phyloP scores from a whole-genome alignment of 2,329 filamentous ascomycete species.

The Chrysosphaeria jannelii region DNA sequence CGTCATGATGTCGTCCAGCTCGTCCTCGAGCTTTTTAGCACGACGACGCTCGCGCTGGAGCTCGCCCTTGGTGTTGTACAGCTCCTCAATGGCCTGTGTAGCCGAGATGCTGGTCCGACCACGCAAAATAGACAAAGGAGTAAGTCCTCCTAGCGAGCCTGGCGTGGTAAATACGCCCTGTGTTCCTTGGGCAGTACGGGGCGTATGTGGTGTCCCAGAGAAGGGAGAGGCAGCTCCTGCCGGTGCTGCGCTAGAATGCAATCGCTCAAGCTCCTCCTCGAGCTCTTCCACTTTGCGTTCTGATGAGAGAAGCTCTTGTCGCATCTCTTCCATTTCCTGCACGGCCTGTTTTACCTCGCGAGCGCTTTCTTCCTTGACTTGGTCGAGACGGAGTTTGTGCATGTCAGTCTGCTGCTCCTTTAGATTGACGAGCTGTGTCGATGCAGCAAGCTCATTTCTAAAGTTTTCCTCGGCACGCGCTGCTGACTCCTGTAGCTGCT shows the following conservation, averaged over 20 bases:
- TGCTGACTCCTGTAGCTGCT: slow-evolving; percentile 60
- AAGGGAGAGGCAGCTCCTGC: background rate
- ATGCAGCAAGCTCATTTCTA: slow-evolving; percentile 57
- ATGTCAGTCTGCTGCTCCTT: slow-evolving; percentile 49
- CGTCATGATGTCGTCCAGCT: slow-evolving; percentile 62
- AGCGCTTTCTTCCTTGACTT: slow-evolving; percentile 35
- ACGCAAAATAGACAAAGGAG: slow-evolving; percentile 22
- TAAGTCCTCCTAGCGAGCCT: too few relatives aligned
- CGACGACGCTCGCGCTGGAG: slow-evolving; percentile 45
- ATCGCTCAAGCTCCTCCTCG: slow-evolving; percentile 21
- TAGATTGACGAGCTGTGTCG: slow-evolving; percentile 53
- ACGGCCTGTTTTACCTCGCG: slow-evolving; percentile 24
- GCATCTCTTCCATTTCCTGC: slow-evolving; percentile 24
- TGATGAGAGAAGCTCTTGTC: slow-evolving; percentile 14
- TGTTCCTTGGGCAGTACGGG: too few relatives aligned
- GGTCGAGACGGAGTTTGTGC: slow-evolving; percentile 33
- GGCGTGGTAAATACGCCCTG: too few relatives aligned
- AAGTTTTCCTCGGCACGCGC: slow-evolving; percentile 64
- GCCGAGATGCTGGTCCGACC: slow-evolving; percentile 24
- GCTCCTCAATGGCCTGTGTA: slow-evolving; percentile 31
- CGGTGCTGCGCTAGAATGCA: slow-evolving; percentile 15
- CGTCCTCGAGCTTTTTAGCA: slow-evolving; percentile 40
- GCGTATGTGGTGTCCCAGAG: slow-evolving; percentile 32
- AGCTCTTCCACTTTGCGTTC: slow-evolving; percentile 19
- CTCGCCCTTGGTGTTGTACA: slow-evolving; percentile 38